Evolutionary conservation across 306 rosid genomes (phyloP).

Genomic region (Prunus salicina): DNA sequence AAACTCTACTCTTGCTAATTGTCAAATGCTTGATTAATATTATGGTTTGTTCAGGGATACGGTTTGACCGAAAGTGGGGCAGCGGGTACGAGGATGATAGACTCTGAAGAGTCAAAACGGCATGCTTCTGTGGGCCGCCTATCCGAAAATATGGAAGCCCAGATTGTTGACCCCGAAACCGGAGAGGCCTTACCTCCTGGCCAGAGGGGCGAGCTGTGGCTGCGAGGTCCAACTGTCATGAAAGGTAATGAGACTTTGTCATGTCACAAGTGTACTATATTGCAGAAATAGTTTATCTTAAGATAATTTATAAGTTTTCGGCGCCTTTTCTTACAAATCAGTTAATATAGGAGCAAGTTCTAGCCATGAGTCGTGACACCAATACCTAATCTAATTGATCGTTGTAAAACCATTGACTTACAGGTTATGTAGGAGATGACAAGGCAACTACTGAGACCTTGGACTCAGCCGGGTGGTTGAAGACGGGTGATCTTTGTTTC

Average conservation of each 20-base stretch:
- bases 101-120: slow-evolving; percentile 54
- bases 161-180: slow-evolving; percentile 68
- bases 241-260: slow-evolving; percentile 34
- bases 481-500: slow-evolving; percentile 91
- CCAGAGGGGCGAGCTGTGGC: slow-evolving; percentile 77
- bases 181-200: slow-evolving; percentile 70
- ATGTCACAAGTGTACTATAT: background rate
- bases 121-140: slow-evolving; percentile 71
- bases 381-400: background rate
- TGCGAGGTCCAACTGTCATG: slow-evolving; percentile 85
- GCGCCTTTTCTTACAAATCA: background rate
- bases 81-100: slow-evolving; percentile 50
- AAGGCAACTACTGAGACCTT: slow-evolving; percentile 78
- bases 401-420: background rate
- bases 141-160: slow-evolving; percentile 73
- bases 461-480: slow-evolving; percentile 87
- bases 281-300: background rate
- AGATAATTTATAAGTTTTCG: background rate
- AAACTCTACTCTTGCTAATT: background rate
- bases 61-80: slow-evolving; percentile 80
- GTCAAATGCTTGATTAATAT: background rate
- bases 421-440: slow-evolving; percentile 84
- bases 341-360: background rate
- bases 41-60: slow-evolving; percentile 59
- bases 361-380: background rate